Evolutionary conservation across 192 early-diverging fungal genomes (phyloP), one percentile per base, ranked within the genome.

Genomic region (Coemansia sp.): DNA sequence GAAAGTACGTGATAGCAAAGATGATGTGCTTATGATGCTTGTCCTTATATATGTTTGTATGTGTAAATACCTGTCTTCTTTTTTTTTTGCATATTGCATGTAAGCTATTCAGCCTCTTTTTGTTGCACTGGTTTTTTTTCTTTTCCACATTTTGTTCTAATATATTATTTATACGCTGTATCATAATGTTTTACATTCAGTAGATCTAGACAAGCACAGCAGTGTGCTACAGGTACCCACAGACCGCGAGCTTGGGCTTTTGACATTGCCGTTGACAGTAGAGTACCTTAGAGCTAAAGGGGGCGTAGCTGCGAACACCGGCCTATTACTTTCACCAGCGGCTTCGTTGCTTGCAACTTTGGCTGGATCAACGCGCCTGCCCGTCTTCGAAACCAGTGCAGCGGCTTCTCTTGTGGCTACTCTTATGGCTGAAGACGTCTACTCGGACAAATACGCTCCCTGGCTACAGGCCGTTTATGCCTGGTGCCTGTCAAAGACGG

Each of bases 1-100:
- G 81, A 83, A 73, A 73, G 81, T 83, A 83, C 66, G 81, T 83
- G 58, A 66, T 65, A 40, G 34, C n/a, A 24, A 33, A 16, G 16
- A 34, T 60, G 57, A 60, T 60, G 16, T 8, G 31, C 16, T 18
- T 58, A 7, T 34, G 55, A 33, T 33, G 55, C 15, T 24, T 60
- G 31, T 34, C 29, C 15, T 27, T 27, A 34, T 60, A 24, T 58
- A 36, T 33, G 20, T 53, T 13, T 34, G 55, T 33, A 60, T 34
- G 15, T 60, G 57, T 62, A 62, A 20, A 62, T 38, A 20, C 11
- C 40, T 20, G 8, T 11, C 33, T n/a, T 53, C 36, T 34, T 33
- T 33, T n/a, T 27, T 27, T 58, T 18, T 60, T 60, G 57, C 57
- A 60, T 60, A n/a, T 60, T 60, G 31, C 57, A 4, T 27, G 57